Conservation (phyloP, 2,329 filamentous ascomycete genomes). For the Aspergillus piperis region DNA sequence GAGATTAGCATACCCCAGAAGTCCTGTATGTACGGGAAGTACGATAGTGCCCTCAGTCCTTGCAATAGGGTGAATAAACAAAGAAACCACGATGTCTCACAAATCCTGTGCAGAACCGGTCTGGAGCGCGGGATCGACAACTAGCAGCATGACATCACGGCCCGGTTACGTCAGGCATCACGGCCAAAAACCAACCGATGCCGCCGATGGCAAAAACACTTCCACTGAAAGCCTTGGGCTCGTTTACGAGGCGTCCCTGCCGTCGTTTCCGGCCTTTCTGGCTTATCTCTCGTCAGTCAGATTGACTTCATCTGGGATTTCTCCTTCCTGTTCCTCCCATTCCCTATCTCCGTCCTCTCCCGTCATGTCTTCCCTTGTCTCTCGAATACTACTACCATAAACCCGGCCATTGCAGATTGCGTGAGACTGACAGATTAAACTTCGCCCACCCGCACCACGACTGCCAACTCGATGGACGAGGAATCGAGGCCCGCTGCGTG, state of each 20-base stretch:
- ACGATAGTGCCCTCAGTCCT: too few species aligned
- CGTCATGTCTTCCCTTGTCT: constrained; percentile 5
- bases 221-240: not conserved
- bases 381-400: constrained; percentile 5
- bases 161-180: constrained; percentile 13
- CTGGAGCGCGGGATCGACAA: not conserved
- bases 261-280: constrained; percentile 1
- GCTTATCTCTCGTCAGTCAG: not conserved
- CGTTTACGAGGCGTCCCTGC: not conserved
- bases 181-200: not conserved
- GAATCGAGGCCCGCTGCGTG: constrained; percentile 23
- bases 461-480: constrained; percentile 36
- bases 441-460: constrained; percentile 13
- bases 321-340: not conserved
- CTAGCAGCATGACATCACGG: constrained; percentile 15
- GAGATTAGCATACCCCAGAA: too few species aligned
- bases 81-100: not conserved
- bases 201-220: constrained; percentile 2
- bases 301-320: not conserved
- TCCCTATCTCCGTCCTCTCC: not conserved
- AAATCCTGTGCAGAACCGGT: not conserved
- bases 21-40: too few species aligned
- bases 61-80: not conserved
- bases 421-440: not conserved
- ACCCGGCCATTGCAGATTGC: constrained; percentile 15